These are phyloP conservation scores for Raphanus sativus DNA, from an alignment of 345 rosid genomes.

Conservation along the genomic window DNA sequence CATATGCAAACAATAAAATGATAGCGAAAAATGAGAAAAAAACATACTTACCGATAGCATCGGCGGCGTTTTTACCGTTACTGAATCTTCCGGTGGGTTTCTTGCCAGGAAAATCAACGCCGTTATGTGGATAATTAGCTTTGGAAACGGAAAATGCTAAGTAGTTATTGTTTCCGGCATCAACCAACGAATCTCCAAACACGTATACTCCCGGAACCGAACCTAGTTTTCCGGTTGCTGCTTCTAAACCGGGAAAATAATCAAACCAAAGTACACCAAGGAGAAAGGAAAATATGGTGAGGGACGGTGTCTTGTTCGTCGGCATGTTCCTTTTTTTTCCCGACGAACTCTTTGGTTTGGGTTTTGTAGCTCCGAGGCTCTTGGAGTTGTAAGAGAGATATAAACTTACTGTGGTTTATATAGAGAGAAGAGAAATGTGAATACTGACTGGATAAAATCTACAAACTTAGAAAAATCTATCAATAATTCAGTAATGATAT, in stretches of 20 bases:
- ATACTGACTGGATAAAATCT: background rate
- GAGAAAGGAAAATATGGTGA: conserved; percentile 7
- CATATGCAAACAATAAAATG: background rate
- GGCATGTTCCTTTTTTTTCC: conserved; percentile 26
- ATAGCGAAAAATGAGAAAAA: background rate
- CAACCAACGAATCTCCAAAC: conserved; percentile 62
- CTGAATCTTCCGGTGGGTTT: conserved; percentile 60
- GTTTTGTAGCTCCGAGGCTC: background rate
- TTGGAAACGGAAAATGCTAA: conserved; percentile 41
- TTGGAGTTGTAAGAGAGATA: conserved; percentile 29
- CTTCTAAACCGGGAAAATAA: conserved; percentile 27
- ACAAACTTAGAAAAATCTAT: background rate
- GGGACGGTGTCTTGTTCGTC: conserved; percentile 13
- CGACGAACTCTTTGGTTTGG: conserved; percentile 12
- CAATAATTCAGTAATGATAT: conserved; percentile 1
- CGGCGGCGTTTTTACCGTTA: conserved; percentile 61
- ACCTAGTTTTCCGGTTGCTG: conserved; percentile 15
- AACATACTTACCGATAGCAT: conserved; percentile 42
- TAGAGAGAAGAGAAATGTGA: conserved; percentile 24
- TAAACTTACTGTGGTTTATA: conserved; percentile 18
- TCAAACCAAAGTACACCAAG: conserved; percentile 29
- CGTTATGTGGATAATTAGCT: conserved; percentile 53
- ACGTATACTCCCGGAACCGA: conserved; percentile 49
- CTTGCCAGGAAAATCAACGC: conserved; percentile 50
- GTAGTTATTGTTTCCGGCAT: conserved; percentile 57